Percentiles rank a stretch among this genome's conserved stretches.
Evolutionary conservation across 2,329 filamentous ascomycete species (phyloP).

Genomic region (Mollisia scopiformis): DNA sequence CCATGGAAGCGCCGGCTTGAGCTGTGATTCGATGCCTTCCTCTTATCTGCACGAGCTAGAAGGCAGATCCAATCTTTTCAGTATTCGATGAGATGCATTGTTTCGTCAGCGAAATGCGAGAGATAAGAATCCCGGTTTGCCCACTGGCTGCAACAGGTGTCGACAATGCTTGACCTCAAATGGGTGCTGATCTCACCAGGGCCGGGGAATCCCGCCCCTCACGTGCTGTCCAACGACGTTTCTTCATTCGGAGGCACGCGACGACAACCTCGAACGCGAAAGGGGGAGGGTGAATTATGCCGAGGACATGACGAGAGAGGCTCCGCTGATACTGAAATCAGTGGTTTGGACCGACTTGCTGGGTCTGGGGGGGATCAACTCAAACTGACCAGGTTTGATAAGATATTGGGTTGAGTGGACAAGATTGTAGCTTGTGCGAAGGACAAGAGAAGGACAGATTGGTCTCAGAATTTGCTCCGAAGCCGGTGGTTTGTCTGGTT

Average conservation of each 20-base stretch:
- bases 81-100: not conserved
- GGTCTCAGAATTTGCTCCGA: too few species aligned
- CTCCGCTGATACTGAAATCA: not conserved
- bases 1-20: constrained; percentile 7
- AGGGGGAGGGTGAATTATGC: not conserved
- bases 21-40: constrained; percentile 11
- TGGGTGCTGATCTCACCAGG: not conserved
- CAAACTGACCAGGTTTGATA: not conserved
- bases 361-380: not conserved
- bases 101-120: constrained; percentile 11
- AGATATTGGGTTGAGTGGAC: too few species aligned
- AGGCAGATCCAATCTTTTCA: not conserved
- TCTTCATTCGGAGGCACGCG: not conserved
- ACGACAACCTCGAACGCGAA: not conserved
- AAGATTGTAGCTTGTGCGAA: too few species aligned
- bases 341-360: not conserved
- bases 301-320: not conserved
- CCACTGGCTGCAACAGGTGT: too few species aligned
- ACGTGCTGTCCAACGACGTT: not conserved
- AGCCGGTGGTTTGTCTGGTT: too few species aligned
- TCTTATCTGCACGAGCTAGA: constrained; percentile 8
- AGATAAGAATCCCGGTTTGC: constrained; percentile 6
- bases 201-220: not conserved
- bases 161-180: not conserved
- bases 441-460: too few species aligned